A percentile compares a stretch with the other conserved stretches of the same genome.
Evolutionary conservation across 2,329 filamentous ascomycete genomes (phyloP).

Genomic region (Cladosporium sp.): DNA sequence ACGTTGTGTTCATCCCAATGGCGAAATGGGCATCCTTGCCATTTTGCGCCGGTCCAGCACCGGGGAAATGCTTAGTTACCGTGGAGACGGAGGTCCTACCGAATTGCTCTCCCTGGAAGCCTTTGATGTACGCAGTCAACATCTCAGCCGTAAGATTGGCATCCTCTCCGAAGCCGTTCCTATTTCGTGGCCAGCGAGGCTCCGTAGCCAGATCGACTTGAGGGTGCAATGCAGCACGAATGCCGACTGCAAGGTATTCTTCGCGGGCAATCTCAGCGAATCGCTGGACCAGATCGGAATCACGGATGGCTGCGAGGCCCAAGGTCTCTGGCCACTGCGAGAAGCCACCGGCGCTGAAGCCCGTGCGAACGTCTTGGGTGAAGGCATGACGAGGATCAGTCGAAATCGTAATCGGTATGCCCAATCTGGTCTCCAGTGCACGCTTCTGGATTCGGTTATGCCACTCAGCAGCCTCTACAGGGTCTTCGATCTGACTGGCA

Average conservation of each 20-base stretch:
- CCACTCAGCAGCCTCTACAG: constrained; percentile 39
- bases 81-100: constrained; percentile 49
- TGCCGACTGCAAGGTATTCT: constrained; percentile 47
- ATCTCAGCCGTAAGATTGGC: constrained; percentile 38
- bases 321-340: constrained; percentile 55
- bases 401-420: constrained; percentile 52
- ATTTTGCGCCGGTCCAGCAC: constrained; percentile 50
- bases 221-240: constrained; percentile 51
- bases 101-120: constrained; percentile 49
- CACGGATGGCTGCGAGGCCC: constrained; percentile 52
- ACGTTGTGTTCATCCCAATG: constrained; percentile 54
- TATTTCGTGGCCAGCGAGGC: constrained; percentile 52
- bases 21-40: constrained; percentile 56
- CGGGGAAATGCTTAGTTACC: constrained; percentile 57
- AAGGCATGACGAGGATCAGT: constrained; percentile 52
- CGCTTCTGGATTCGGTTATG: constrained; percentile 45
- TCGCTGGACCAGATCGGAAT: constrained; percentile 44
- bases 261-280: constrained; percentile 54
- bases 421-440: constrained; percentile 48
- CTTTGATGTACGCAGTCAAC: constrained; percentile 48
- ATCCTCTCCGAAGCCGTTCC: constrained; percentile 52
- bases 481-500: constrained; percentile 46
- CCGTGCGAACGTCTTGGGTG: constrained; percentile 46
- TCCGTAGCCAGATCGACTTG: constrained; percentile 55
- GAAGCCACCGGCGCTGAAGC: constrained; percentile 46